Evolutionary conservation across 768 basidiomycete species (phyloP), one percentile per base, ranked within the genome.

Genomic region (Boletus speciosus): DNA sequence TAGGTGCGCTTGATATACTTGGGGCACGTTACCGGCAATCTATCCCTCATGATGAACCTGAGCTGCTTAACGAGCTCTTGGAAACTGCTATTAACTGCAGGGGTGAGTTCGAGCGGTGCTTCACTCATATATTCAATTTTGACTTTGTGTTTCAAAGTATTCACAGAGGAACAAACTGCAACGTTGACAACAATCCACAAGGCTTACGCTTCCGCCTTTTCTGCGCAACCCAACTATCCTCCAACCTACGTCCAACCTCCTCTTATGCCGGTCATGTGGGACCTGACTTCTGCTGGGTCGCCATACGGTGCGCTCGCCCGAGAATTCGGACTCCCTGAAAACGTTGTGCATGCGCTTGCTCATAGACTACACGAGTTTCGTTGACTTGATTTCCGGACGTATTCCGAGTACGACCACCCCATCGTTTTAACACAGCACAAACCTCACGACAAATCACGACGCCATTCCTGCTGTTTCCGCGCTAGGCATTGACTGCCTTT

Each of bases 301-400:
- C 76, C 63, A 50, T 82, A 66, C 25, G 76, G 76, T 43, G 77
- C 79, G 23, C 76, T 90, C n/a, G 87, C 88, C 23, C 77, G 76
- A 59, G 88, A 89, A 66, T 88, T 88, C 56, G 87, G 87, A n/a
- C 76, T 89, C 21, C 83, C 87, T 50, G 74, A 86, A 32, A 77
- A 83, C 40, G 65, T 88, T 27, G 81, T 89, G 42, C 80, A 87
- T 62, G 84, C 84, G 4, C 77, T 88, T 42, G 83, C 80, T 38
- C 82, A 85, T 56, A 78, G 86, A 47, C 73, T 88, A 10, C 47
- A 58, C 34, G 59, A 53, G 21, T 57, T 71, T 38, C 59, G 38
- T 56, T 69, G 56, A 69, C 14, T 40, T 37, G 1, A 41, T 23
- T 41, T 36, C 42, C 23, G 25, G 35, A 21, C 46, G 15, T 23